These are phyloP conservation scores for Oldenlandia corymbosa DNA, from an alignment of 257 asterid species.

Conservation along the genomic window DNA sequence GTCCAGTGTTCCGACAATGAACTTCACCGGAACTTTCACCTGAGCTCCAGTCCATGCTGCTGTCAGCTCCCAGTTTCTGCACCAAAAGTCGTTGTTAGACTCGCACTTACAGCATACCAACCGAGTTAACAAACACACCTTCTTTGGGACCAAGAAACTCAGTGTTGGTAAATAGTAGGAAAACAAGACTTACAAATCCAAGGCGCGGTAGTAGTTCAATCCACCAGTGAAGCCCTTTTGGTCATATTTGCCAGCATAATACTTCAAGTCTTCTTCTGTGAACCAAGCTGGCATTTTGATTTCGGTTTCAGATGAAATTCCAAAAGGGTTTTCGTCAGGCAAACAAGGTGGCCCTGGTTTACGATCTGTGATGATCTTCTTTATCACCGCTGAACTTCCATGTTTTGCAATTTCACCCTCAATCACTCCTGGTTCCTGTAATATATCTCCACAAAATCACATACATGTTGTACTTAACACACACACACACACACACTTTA, in stretches of 20 bases:
- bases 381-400: conserved; percentile 62
- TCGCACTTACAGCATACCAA: too few relatives aligned
- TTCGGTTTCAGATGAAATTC: conserved; percentile 18
- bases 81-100: too few relatives aligned
- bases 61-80: conserved; percentile 88
- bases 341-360: conserved; percentile 57
- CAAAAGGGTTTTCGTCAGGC: conserved; percentile 61
- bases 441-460: too few relatives aligned
- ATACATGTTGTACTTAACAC: too few relatives aligned
- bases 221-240: conserved; percentile 83
- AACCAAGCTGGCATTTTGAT: conserved; percentile 61
- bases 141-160: too few relatives aligned
- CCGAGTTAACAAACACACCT: too few relatives aligned
- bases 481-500: too few relatives aligned
- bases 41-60: conserved; percentile 72
- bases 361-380: conserved; percentile 52
- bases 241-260: conserved; percentile 42
- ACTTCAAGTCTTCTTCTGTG: conserved; percentile 56
- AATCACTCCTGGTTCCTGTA: conserved; percentile 65
- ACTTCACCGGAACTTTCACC: conserved; percentile 68
- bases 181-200: conserved; percentile 48
- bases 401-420: conserved; percentile 59
- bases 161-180: not conserved
- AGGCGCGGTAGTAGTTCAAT: conserved; percentile 78
- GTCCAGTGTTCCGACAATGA: conserved; percentile 64